phyloP scores from a whole-genome alignment of 2,329 filamentous ascomycete species.

The Fusarium secorum region DNA sequence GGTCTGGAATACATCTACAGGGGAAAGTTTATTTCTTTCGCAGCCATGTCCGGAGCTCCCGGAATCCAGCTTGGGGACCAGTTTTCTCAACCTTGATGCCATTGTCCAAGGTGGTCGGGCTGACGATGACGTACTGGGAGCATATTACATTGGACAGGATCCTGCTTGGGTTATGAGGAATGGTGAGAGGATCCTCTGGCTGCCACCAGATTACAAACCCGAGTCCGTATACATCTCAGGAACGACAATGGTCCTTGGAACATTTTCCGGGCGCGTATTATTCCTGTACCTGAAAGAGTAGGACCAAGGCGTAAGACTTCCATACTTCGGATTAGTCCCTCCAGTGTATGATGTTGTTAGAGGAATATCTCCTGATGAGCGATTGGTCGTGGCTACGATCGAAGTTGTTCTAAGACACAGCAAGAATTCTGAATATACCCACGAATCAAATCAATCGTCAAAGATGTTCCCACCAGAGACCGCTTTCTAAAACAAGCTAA shows the following conservation, averaged over 20 bases:
- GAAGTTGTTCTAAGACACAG: background rate
- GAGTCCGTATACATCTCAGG: accelerated
- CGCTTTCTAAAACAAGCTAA: background rate
- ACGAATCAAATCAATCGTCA: background rate
- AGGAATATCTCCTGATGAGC: background rate
- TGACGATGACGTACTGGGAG: background rate
- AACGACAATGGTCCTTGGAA: background rate
- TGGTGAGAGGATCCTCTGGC: background rate
- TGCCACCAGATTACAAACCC: background rate
- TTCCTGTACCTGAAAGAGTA: background rate
- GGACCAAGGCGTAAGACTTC: accelerated
- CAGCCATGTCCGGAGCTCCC: background rate
- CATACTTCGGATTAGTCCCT: too few species aligned
- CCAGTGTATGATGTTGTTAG: too few species aligned
- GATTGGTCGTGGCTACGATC: background rate
- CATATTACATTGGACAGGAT: background rate
- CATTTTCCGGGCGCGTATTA: background rate
- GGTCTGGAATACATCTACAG: background rate
- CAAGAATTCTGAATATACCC: background rate
- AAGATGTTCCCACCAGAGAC: background rate
- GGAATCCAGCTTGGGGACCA: accelerated
- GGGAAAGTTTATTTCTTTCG: background rate
- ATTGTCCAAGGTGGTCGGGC: accelerated
- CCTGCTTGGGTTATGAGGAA: background rate
- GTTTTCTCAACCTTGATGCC: background rate